A percentile compares a stretch with the other conserved stretches of the same genome.
Evolutionary conservation across 768 basidiomycete genomes (phyloP).

Genomic region (Russula dissimulans): DNA sequence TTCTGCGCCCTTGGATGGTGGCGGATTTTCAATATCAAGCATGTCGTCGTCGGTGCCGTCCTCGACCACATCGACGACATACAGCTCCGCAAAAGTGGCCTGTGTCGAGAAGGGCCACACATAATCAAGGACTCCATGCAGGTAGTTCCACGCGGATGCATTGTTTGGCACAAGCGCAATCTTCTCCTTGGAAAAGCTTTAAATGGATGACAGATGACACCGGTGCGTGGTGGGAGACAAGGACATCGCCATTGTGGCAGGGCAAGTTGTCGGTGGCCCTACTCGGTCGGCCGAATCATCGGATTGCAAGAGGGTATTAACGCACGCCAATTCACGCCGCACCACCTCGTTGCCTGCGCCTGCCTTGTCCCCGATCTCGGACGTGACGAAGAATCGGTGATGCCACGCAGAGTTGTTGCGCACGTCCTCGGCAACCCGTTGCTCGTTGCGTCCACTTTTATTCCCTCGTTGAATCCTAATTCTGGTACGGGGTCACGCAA

Average conservation of each 20-base stretch:
- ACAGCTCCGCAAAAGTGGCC: constrained; percentile 56
- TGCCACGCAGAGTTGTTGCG: constrained; percentile 98
- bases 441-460: constrained; percentile 71
- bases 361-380: constrained; percentile 50
- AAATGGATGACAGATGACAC: constrained; percentile 29
- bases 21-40: constrained; percentile 65
- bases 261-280: not conserved
- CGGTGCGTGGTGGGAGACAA: not conserved
- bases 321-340: constrained; percentile 69
- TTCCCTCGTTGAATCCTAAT: constrained; percentile 67
- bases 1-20: constrained; percentile 52
- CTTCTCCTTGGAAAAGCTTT: constrained; percentile 60
- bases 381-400: constrained; percentile 86
- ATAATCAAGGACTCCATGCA: constrained; percentile 72
- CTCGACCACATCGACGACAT: constrained; percentile 34
- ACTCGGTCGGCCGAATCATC: not conserved
- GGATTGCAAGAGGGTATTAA: constrained; percentile 15
- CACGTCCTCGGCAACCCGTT: constrained; percentile 63
- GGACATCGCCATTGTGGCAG: constrained; percentile 3
- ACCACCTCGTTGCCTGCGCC: constrained; percentile 55
- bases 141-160: constrained; percentile 93
- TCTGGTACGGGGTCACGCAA: constrained; percentile 52
- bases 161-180: constrained; percentile 89
- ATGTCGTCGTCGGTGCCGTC: constrained; percentile 34
- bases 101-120: constrained; percentile 49